A percentile compares a stretch with the other conserved stretches of the same genome.
These are phyloP conservation scores for Akebia trifoliata DNA, from an alignment of 164 flowering plant genomes.

Conservation along the genomic window DNA sequence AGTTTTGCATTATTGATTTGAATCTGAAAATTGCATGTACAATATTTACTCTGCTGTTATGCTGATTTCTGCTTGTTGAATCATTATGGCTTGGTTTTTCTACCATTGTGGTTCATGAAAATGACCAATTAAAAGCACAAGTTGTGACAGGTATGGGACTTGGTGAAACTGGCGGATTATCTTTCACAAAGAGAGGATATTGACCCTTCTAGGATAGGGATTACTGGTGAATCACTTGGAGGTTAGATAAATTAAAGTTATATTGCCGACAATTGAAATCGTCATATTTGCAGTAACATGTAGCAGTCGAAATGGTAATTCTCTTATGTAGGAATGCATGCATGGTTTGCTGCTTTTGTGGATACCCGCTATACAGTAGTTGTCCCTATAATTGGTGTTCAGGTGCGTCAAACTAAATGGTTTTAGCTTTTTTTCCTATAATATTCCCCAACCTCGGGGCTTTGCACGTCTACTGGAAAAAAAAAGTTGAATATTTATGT, in stretches of 20 bases:
- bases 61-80: neutral
- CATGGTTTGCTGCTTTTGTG: conserved; percentile 83
- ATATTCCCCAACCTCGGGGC: neutral
- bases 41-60: neutral
- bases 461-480: neutral
- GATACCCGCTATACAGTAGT: conserved; percentile 86
- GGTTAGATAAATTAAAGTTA: conserved; percentile 37
- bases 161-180: conserved; percentile 89
- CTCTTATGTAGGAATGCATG: conserved; percentile 83
- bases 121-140: neutral
- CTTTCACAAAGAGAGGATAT: conserved; percentile 76
- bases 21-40: neutral
- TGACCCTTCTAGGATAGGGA: conserved; percentile 74
- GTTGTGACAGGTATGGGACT: conserved; percentile 67
- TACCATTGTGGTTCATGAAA: neutral
- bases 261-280: neutral
- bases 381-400: conserved; percentile 91
- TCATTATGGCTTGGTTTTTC: neutral
- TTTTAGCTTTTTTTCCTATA: neutral
- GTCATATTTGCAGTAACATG: neutral
- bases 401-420: conserved; percentile 38
- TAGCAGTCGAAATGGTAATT: conserved; percentile 6
- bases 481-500: neutral
- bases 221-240: conserved; percentile 98
- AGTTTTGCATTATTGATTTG: neutral